phyloP scores from a whole-genome alignment of 345 rosid species.

The Populus ilicifolia region DNA sequence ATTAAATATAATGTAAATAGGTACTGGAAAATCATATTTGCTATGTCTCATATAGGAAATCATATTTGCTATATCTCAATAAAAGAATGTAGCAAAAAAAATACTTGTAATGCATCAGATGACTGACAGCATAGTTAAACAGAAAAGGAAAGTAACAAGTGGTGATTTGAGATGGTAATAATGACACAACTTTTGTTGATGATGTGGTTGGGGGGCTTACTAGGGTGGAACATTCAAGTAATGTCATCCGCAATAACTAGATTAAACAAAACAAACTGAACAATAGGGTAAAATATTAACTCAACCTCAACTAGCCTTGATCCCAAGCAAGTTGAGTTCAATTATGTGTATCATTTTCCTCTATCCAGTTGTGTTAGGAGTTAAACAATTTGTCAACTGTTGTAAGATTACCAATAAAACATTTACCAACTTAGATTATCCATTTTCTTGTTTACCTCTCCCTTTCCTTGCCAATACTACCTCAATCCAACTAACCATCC shows the following conservation, averaged over 20 bases:
- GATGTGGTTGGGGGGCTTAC: background rate
- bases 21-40: background rate
- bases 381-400: background rate
- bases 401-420: background rate
- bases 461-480: too few species aligned
- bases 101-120: background rate
- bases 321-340: too few species aligned
- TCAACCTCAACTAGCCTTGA: too few species aligned
- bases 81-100: background rate
- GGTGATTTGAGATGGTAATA: background rate
- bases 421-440: background rate
- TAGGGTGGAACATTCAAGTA: background rate
- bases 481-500: too few species aligned
- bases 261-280: too few species aligned
- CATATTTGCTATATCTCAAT: background rate
- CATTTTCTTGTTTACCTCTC: background rate
- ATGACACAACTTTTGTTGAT: background rate
- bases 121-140: background rate
- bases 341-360: background rate
- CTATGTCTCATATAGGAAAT: background rate
- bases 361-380: background rate
- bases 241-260: too few species aligned
- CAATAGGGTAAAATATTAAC: too few species aligned
- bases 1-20: conserved; percentile 3
- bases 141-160: background rate